phyloP scores from a whole-genome alignment of 2,329 filamentous ascomycete species.

The Xylariomycetidae sp. region DNA sequence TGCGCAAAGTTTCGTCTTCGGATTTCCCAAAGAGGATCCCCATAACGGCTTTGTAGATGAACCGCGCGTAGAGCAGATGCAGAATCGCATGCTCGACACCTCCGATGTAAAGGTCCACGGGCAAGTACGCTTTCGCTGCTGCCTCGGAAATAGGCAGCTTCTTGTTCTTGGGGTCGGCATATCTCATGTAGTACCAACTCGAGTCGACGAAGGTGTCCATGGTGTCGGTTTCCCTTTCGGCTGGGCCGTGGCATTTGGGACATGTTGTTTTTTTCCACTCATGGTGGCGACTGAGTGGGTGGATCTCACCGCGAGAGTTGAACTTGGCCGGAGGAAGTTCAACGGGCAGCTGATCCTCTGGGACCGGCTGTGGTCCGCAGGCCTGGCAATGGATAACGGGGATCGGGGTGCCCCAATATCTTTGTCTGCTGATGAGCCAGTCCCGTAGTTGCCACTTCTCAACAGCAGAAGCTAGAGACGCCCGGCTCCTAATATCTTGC shows the following conservation, averaged over 20 bases:
- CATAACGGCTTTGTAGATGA: conserved; percentile 82
- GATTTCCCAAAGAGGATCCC: conserved; percentile 39
- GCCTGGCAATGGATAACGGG: conserved; percentile 75
- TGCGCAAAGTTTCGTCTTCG: conserved; percentile 9
- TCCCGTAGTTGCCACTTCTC: conserved; percentile 78
- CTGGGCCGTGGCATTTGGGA: conserved; percentile 63
- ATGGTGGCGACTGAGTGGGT: conserved; percentile 65
- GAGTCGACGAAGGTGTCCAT: conserved; percentile 97
- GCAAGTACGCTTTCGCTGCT: conserved; percentile 51
- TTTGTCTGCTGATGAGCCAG: conserved; percentile 87
- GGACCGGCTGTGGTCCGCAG: conserved; percentile 76
- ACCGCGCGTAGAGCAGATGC: conserved; percentile 81
- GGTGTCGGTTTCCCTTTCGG: conserved; percentile 81
- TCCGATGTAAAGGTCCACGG: conserved; percentile 83
- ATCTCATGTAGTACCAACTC: conserved; percentile 88
- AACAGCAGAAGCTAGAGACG: conserved; percentile 52
- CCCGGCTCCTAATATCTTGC: conserved; percentile 42
- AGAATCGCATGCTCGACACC: conserved; percentile 88
- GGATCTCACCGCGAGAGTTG: conserved; percentile 65
- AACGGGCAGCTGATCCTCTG: conserved; percentile 70
- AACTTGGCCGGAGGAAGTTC: conserved; percentile 62
- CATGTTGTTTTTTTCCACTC: conserved; percentile 73
- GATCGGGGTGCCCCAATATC: conserved; percentile 89
- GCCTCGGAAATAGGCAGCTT: conserved; percentile 55
- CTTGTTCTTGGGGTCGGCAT: conserved; percentile 63